Evolutionary conservation across 441 rosid genomes (phyloP), one percentile per base, ranked within the genome.

Genomic region (Euphorbia celastroides): DNA sequence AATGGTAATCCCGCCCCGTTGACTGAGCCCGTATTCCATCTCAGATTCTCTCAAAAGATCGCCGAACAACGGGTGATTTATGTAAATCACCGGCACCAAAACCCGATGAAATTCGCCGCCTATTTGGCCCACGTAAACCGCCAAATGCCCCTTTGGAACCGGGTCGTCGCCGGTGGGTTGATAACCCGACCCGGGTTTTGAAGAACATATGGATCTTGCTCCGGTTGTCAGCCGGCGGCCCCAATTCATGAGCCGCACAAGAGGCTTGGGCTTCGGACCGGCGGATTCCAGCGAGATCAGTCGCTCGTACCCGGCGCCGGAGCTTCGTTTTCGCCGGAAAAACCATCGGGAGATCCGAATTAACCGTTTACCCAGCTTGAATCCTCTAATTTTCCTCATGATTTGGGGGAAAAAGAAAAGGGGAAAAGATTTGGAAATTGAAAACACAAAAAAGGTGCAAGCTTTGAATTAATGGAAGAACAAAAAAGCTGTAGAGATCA

Each of bases 51-150:
- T 83, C 59, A 93, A 77, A 19, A 90, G 77, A 74, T 84, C 82
- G 58, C 92, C 79, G 65, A 93, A 93, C 77, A 93, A 66, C 60
- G 98, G 98, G 73, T 90, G 96, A 76, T 93, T 93, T 68, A 86
- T 81, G 75, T 93, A 86, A 64, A 90, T 80, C 34, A 89, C 87
- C 0, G 98, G 97, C 38, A 93, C 85, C 71, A 89, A 64, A 69
- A 90, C 96, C 61, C 96, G 69, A 42, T 82, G 91, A 67, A 77
- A 80, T 20, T 87, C 96, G 0, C 84, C 82, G 62, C 83, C 90
- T 44, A 84, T 79, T 73, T 80, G 75, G 23, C 96, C 97, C 51
- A 93, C 85, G 76, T 88, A 93, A 5, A 87, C 85, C 4, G 97
- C 95, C 69, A 90, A 68, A 70, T 88, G 77, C 8, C 96, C 97